These are phyloP conservation scores for Tardiomyces digboiensis DNA, from an alignment of 1,139 yeast genomes.

Conservation along the genomic window DNA sequence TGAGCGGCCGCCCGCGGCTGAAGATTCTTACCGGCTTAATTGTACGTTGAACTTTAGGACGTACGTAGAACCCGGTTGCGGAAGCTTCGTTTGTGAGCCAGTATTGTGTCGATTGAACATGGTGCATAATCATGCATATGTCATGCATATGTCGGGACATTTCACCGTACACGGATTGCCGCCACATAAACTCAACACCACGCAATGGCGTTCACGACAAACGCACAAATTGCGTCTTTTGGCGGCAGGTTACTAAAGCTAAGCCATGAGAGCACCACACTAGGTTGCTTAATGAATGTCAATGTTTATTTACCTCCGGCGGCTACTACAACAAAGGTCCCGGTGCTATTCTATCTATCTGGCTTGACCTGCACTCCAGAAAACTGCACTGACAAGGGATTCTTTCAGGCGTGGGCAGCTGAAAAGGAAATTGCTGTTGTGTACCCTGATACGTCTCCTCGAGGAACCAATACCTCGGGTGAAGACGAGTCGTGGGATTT, in stretches of 20 bases:
- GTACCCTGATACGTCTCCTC: slow-evolving; percentile 95
- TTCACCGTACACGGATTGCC: too few relatives aligned
- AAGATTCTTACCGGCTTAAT: too few relatives aligned
- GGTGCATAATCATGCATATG: too few relatives aligned
- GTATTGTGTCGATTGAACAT: too few relatives aligned
- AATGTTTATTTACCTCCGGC: slow-evolving; percentile 72
- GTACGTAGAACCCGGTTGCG: too few relatives aligned
- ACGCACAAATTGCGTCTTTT: slow-evolving; percentile 52
- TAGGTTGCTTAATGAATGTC: slow-evolving; percentile 72
- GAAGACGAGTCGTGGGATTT: slow-evolving; percentile 84
- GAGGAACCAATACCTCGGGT: slow-evolving; percentile 78
- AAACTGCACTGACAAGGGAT: slow-evolving; percentile 93
- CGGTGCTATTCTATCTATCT: slow-evolving; percentile 72
- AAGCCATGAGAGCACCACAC: slow-evolving; percentile 55
- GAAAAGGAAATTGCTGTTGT: slow-evolving; percentile 79
- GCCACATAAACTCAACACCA: too few relatives aligned
- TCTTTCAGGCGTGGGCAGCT: slow-evolving; percentile 72
- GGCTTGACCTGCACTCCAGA: slow-evolving; percentile 94
- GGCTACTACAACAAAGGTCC: slow-evolving; percentile 34
- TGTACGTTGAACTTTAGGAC: too few relatives aligned
- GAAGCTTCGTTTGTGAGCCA: too few relatives aligned
- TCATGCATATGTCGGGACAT: too few relatives aligned
- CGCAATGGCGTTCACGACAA: slow-evolving; percentile 10
- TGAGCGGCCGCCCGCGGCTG: too few relatives aligned
- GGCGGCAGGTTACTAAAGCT: slow-evolving; percentile 74